Evolutionary conservation across 495 filamentous ascomycete genomes (phyloP).

Genomic region (Entonaema liquescens): DNA sequence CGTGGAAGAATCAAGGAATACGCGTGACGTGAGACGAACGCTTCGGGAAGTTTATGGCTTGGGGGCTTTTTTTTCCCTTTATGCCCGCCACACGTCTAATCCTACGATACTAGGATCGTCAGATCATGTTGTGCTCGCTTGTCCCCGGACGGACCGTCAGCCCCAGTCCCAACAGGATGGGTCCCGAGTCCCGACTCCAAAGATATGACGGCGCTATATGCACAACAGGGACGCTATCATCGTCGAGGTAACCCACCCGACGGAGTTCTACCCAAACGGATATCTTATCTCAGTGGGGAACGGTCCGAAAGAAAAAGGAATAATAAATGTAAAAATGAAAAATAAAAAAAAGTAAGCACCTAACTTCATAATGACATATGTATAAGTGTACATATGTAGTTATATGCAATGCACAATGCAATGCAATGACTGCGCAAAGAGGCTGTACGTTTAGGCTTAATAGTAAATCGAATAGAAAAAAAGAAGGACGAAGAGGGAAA

Average conservation of each 20-base stretch:
- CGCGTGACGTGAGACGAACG: conserved; percentile 32
- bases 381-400: neutral
- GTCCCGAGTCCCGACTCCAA: conserved; percentile 22
- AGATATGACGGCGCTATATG: conserved; percentile 25
- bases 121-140: conserved; percentile 29
- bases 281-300: conserved; percentile 11
- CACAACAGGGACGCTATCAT: conserved; percentile 23
- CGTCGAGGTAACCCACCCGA: conserved; percentile 24
- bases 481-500: neutral
- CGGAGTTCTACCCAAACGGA: conserved; percentile 15
- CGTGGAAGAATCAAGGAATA: neutral
- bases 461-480: neutral
- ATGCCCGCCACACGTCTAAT: neutral
- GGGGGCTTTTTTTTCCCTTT: neutral
- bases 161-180: conserved; percentile 41
- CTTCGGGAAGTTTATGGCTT: conserved; percentile 24
- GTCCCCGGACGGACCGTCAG: conserved; percentile 36
- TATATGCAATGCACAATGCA: neutral
- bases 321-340: conserved; percentile 1
- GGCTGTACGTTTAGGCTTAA: neutral
- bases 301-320: conserved; percentile 24
- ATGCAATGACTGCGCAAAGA: neutral
- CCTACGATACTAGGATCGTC: conserved; percentile 21
- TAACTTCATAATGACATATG: neutral
- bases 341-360: conserved; percentile 4